A percentile compares a stretch with the other conserved stretches of the same genome.
phyloP scores from a whole-genome alignment of 768 basidiomycete genomes.

The Suillus spraguei region DNA sequence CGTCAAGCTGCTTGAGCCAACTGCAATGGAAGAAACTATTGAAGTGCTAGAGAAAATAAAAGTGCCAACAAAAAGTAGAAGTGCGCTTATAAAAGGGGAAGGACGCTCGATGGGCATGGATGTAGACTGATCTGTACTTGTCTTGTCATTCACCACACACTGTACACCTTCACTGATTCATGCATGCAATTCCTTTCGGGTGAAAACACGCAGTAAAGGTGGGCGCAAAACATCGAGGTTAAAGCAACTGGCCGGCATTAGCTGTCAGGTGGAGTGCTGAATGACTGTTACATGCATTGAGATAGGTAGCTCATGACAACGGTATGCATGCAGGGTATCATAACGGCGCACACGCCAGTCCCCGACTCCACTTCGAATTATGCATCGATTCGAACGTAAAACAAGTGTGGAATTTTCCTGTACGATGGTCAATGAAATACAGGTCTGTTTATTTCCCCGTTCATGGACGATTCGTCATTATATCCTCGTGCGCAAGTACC shows the following conservation, averaged over 20 bases:
- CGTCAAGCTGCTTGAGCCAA: constrained; percentile 68
- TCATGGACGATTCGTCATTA: too few species aligned
- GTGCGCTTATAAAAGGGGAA: constrained; percentile 79
- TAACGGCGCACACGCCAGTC: background rate
- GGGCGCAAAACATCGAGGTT: too few species aligned
- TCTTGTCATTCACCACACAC: background rate
- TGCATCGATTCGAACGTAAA: too few species aligned
- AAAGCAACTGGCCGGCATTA: background rate
- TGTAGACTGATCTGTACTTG: constrained; percentile 52
- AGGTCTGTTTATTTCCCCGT: too few species aligned
- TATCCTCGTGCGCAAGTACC: too few species aligned
- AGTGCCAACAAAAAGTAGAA: constrained; percentile 60
- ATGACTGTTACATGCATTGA: background rate
- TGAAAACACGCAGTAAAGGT: background rate
- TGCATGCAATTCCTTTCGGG: background rate
- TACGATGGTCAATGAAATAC: too few species aligned
- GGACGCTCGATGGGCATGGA: constrained; percentile 94
- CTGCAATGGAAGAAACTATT: constrained; percentile 46
- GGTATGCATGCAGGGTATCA: background rate
- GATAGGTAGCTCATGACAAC: too few species aligned
- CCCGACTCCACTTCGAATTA: too few species aligned
- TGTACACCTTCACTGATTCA: constrained; percentile 4
- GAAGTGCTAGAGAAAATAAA: constrained; percentile 80
- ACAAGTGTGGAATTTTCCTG: too few species aligned
- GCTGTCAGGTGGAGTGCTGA: background rate